Conservation (phyloP, 2,329 filamentous ascomycete species). For the Microdochium paspali region DNA sequence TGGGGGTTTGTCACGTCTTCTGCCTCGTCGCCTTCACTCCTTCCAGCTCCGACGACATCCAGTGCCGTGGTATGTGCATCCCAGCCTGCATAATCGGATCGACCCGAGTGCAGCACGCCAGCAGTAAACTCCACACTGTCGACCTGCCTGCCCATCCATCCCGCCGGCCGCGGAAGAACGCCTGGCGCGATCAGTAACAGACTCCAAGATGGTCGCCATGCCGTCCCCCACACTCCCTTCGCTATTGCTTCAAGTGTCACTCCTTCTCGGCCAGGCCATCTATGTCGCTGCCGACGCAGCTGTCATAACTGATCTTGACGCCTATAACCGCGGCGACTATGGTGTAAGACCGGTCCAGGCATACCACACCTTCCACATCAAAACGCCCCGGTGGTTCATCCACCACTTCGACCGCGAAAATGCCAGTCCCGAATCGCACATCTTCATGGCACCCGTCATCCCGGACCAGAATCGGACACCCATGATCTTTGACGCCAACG, state of each 20-base stretch:
- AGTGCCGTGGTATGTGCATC: no score
- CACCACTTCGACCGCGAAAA: neutral
- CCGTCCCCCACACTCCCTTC: neutral
- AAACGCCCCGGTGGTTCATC: neutral
- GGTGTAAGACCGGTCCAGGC: neutral
- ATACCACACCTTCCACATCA: neutral
- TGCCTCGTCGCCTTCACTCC: no score
- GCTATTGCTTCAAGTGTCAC: neutral
- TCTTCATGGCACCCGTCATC: conserved; percentile 1
- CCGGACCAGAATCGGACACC: neutral
- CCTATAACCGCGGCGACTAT: conserved; percentile 1
- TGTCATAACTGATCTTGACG: conserved; percentile 1
- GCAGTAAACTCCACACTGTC: no score
- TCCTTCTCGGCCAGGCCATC: neutral
- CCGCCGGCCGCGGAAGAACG: neutral
- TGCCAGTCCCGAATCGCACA: neutral
- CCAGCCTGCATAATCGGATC: no score
- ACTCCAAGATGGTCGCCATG: neutral
- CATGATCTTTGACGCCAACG: conserved; percentile 1
- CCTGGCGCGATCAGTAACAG: neutral
- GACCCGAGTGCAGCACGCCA: no score
- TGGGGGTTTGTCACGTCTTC: no score
- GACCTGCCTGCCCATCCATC: no score
- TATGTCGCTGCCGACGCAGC: conserved; percentile 4
- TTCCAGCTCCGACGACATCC: no score